phyloP scores from a whole-genome alignment of 2,329 filamentous ascomycete species.

The Aspergillus ochraceoroseus region DNA sequence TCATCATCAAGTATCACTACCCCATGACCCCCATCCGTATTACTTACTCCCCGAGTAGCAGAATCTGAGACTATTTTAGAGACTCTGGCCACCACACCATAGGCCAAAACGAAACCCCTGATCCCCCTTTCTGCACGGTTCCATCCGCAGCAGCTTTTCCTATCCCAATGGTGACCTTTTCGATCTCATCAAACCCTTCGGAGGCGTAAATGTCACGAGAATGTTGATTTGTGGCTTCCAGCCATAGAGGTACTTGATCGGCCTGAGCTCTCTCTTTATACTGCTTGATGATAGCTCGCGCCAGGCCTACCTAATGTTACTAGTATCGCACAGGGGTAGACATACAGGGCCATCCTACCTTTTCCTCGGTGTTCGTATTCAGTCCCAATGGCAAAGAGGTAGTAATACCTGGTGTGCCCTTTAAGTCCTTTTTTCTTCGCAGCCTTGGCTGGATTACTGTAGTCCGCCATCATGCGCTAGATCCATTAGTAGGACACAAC shows the following conservation, averaged over 20 bases:
- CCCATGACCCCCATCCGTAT: neutral
- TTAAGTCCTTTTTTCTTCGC: slow-evolving; percentile 4
- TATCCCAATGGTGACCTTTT: slow-evolving; percentile 2
- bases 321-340: too few relatives aligned
- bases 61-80: neutral
- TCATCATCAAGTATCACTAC: slow-evolving; percentile 2
- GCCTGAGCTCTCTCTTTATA: neutral
- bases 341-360: neutral
- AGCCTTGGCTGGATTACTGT: neutral
- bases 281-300: neutral
- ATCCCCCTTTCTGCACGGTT: neutral
- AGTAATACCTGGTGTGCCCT: slow-evolving; percentile 1
- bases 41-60: neutral
- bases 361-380: slow-evolving; percentile 7
- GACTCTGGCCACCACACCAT: slow-evolving; percentile 10
- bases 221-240: slow-evolving; percentile 3
- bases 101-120: neutral
- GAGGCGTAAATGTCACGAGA: slow-evolving; percentile 5
- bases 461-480: slow-evolving; percentile 6
- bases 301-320: slow-evolving; percentile 1
- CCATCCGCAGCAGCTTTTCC: slow-evolving; percentile 1
- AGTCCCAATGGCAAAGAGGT: slow-evolving; percentile 8
- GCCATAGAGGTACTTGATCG: slow-evolving; percentile 1
- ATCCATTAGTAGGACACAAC: neutral
- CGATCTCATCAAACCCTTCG: slow-evolving; percentile 1